Evolutionary conservation across 345 rosid genomes (phyloP).

Genomic region (Arabis alpina): DNA sequence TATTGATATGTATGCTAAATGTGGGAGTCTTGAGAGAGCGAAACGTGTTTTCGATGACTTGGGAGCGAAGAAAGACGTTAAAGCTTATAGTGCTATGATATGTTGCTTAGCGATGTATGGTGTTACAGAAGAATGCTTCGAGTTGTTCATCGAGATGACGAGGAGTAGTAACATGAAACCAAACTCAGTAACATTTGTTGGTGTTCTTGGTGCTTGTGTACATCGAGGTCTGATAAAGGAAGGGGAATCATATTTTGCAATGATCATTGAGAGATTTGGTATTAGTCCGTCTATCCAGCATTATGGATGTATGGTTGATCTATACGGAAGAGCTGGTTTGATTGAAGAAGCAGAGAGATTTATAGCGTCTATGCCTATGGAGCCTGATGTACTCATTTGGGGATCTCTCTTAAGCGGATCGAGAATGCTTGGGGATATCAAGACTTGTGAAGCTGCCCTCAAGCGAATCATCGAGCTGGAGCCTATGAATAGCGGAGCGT

Average conservation of each 20-base stretch:
- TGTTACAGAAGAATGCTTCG: constrained; percentile 53
- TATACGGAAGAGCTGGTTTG: constrained; percentile 56
- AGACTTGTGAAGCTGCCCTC: constrained; percentile 48
- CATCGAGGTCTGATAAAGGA: constrained; percentile 52
- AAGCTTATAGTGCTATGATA: constrained; percentile 64
- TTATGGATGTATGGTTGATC: constrained; percentile 62
- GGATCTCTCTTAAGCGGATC: constrained; percentile 58
- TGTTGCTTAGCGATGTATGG: constrained; percentile 49
- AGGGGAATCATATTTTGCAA: constrained; percentile 46
- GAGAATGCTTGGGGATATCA: constrained; percentile 49
- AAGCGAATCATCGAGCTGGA: constrained; percentile 49
- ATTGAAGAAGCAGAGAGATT: constrained; percentile 49
- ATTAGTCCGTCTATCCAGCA: constrained; percentile 49
- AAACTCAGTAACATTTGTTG: constrained; percentile 62
- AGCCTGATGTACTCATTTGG: constrained; percentile 58
- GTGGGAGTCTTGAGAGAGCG: constrained; percentile 59
- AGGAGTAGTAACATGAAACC: constrained; percentile 47
- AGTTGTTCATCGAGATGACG: constrained; percentile 60
- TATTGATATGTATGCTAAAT: constrained; percentile 66
- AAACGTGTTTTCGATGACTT: constrained; percentile 46
- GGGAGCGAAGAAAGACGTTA: constrained; percentile 45
- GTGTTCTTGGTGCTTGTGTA: constrained; percentile 61
- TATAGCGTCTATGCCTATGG: constrained; percentile 50
- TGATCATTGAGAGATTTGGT: constrained; percentile 48
- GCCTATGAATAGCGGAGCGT: constrained; percentile 49